phyloP scores from a whole-genome alignment of 176 grass and related monocot species.

The Paspalum notatum region DNA sequence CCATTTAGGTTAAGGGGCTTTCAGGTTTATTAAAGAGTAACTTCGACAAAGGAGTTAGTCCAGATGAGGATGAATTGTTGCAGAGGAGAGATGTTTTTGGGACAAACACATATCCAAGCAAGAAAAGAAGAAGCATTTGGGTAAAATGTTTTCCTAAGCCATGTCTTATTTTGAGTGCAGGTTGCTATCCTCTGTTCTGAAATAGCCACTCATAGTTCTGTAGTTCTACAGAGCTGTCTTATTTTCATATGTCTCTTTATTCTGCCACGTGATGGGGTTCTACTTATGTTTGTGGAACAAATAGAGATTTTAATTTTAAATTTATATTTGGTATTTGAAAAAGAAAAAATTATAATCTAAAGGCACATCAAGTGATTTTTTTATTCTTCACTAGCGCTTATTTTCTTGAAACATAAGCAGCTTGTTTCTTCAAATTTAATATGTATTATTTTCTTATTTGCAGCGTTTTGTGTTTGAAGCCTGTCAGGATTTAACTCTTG shows the following conservation, averaged over 20 bases:
- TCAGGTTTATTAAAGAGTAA: constrained; percentile 70
- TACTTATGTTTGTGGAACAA: constrained; percentile 10
- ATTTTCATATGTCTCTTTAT: constrained; percentile 8
- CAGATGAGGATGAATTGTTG: constrained; percentile 53
- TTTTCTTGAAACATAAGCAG: constrained; percentile 15
- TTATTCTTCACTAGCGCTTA: not conserved
- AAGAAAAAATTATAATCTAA: constrained; percentile 5
- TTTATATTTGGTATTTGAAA: not conserved
- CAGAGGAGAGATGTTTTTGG: constrained; percentile 61
- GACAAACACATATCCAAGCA: constrained; percentile 80
- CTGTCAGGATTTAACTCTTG: constrained; percentile 87
- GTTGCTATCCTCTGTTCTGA: not conserved
- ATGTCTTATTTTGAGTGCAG: not conserved
- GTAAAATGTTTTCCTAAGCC: constrained; percentile 17
- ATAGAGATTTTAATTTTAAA: constrained; percentile 15
- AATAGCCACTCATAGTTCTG: not conserved
- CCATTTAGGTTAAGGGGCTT: constrained; percentile 63
- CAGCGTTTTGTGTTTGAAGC: constrained; percentile 91
- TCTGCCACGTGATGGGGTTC: not conserved
- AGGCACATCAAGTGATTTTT: not conserved
- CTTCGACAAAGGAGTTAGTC: constrained; percentile 60
- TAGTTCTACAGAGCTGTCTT: not conserved
- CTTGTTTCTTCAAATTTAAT: constrained; percentile 31
- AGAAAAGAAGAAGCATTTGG: constrained; percentile 70
- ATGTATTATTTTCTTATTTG: constrained; percentile 35